Conservation (phyloP, 1,284 basidiomycete species). For the Puccinia horiana region DNA sequence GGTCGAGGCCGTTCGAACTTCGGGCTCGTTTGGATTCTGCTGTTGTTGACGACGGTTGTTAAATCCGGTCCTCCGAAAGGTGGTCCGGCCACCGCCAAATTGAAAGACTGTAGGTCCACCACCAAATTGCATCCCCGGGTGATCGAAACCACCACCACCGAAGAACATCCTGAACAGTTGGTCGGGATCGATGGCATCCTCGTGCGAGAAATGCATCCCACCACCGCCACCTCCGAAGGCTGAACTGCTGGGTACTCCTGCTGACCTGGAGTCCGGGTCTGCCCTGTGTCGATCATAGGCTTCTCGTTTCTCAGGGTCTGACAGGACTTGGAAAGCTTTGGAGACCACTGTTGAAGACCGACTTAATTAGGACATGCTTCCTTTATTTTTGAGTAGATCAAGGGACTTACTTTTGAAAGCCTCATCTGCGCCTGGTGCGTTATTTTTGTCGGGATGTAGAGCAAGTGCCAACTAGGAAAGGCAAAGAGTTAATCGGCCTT, state of each 20-base stretch:
- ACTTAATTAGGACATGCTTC: slow-evolving; percentile 22
- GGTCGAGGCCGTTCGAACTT: slow-evolving; percentile 29
- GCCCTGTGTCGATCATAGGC: slow-evolving; percentile 80
- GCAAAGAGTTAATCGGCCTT: background rate
- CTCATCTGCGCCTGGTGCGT: slow-evolving; percentile 95
- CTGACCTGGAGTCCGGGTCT: slow-evolving; percentile 80
- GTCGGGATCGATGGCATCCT: slow-evolving; percentile 87
- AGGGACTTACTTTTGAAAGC: slow-evolving; percentile 96
- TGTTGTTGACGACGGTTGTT: background rate
- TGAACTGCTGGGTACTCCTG: slow-evolving; percentile 62
- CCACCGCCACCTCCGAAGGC: slow-evolving; percentile 56
- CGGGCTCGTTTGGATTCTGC: slow-evolving; percentile 3
- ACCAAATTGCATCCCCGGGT: slow-evolving; percentile 59
- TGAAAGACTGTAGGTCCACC: slow-evolving; percentile 60
- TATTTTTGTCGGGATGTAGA: slow-evolving; percentile 95
- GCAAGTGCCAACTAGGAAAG: slow-evolving; percentile 76
- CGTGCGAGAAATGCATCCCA: slow-evolving; percentile 58
- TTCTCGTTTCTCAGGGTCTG: slow-evolving; percentile 88
- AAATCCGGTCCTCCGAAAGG: slow-evolving; percentile 52
- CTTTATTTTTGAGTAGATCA: background rate
- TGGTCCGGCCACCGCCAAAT: slow-evolving; percentile 66
- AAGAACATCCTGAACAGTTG: slow-evolving; percentile 99
- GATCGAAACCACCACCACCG: slow-evolving; percentile 64
- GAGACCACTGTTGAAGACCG: slow-evolving; percentile 76
- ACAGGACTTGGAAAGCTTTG: slow-evolving; percentile 93